These are phyloP conservation scores for Phytophthora meadii DNA, from an alignment of 352 stramenopile species.

Conservation along the genomic window DNA sequence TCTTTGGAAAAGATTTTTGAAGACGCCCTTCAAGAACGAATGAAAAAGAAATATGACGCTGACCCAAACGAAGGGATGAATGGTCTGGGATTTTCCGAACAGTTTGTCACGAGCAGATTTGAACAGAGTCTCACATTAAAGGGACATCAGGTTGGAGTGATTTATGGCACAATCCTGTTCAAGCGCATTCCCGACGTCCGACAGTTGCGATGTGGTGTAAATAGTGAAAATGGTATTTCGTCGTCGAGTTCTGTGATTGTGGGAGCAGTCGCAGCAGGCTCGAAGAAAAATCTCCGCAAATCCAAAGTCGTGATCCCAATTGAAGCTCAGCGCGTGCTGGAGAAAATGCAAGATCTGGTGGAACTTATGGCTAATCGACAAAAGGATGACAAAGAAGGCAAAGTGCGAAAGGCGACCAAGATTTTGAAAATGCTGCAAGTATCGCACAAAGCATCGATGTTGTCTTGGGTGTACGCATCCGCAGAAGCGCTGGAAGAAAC, in stretches of 20 bases:
- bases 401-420: conserved; percentile 91
- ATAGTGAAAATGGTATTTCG: conserved; percentile 89
- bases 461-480: conserved; percentile 89
- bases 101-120: conserved; percentile 87
- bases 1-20: conserved; percentile 91
- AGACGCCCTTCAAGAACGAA: conserved; percentile 86
- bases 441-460: conserved; percentile 90
- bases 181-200: conserved; percentile 90
- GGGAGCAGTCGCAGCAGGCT: conserved; percentile 50
- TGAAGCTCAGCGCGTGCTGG: conserved; percentile 86
- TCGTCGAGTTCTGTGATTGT: conserved; percentile 90
- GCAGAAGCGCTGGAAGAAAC: conserved; percentile 86
- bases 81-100: conserved; percentile 66
- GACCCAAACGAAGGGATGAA: conserved; percentile 51
- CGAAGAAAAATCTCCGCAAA: conserved; percentile 74
- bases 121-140: conserved; percentile 89
- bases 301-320: conserved; percentile 84
- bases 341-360: conserved; percentile 91
- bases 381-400: conserved; percentile 91
- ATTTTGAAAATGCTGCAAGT: conserved; percentile 91
- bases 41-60: conserved; percentile 78
- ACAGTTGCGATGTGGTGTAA: conserved; percentile 86
- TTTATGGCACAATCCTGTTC: conserved; percentile 90
- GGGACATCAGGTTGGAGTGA: conserved; percentile 85
- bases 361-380: conserved; percentile 88